Base-by-base conservation (phyloP, 192 early-diverging fungal species). In the Coemansia sp. region DNA sequence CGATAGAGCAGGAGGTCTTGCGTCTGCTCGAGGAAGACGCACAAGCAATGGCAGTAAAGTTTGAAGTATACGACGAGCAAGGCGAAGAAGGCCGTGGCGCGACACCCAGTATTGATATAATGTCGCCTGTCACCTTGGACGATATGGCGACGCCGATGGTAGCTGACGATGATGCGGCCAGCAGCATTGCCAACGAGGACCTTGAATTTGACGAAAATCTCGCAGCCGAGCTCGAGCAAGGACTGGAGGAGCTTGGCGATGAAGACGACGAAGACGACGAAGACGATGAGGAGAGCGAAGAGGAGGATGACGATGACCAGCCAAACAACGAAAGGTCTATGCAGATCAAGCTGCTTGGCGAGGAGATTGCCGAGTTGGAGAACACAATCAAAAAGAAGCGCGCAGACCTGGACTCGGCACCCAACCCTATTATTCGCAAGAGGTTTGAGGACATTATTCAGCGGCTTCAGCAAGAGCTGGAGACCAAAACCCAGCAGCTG, bases 401-500 rank as follows among this genome's bases (percentile, higher is more conserved):
- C n/a, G 68, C 60, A 0, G 74, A 77, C 49, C 28, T 77, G 42
- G 68, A 71, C 14, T 77, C 74, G 4, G 74, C 74, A 6, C 74
- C 74, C 24, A 77, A 77, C 30, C 67, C 65, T 7, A 70, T 77
- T 14, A 77, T 77, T 35, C 45, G 65, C 24, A 56, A 68, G 19
- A 48, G 74, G 5, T 77, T 77, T 42, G 74, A 77, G 61, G 74
- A 67, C 28, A 67, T 67, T 18, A 67, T 77, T 25, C 58, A 71
- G 43, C 49, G 61, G 33, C 49, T 77, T 49, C 59, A 71, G 52
- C 57, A 56, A 22, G 64, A 77, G 54, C 53, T 77, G 11, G 64
- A 60, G 18, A 50, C 47, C n/a, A 77, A 77, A 54, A 56, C 50
- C 18, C 50, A 53, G 46, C 56, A 67, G 45, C 65, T 77, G 12